These are phyloP conservation scores for Dothiorella sarmentorum DNA, from an alignment of 2,329 filamentous ascomycete genomes.

Conservation along the genomic window DNA sequence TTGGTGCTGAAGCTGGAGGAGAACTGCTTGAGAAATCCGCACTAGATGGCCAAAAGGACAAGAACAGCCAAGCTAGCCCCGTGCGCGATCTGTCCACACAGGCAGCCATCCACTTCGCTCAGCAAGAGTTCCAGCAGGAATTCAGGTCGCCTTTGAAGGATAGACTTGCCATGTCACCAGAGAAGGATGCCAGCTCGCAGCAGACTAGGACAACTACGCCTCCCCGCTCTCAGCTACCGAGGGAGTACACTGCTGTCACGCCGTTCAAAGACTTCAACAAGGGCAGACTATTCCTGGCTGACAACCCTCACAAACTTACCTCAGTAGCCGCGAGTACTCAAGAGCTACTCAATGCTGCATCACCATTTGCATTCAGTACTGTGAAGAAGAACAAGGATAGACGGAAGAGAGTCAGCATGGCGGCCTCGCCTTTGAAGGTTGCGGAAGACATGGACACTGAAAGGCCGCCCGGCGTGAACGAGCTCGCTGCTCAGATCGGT, in stretches of 20 bases:
- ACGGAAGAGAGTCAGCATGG: conserved; percentile 12
- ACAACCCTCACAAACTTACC: conserved; percentile 23
- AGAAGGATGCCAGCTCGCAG: neutral
- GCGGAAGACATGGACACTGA: neutral
- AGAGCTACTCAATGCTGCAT: conserved; percentile 41
- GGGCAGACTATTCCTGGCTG: conserved; percentile 21
- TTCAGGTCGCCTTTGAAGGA: conserved; percentile 17
- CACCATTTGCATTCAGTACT: conserved; percentile 40
- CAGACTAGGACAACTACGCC: neutral
- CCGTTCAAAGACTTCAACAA: conserved; percentile 22
- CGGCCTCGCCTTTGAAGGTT: neutral
- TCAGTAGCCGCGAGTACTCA: conserved; percentile 40
- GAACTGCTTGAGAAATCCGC: no score
- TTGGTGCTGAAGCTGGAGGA: neutral
- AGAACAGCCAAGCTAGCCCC: neutral
- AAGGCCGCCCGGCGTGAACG: neutral
- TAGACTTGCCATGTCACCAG: neutral
- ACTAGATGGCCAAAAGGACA: neutral
- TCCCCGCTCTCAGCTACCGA: neutral
- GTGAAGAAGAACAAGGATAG: conserved; percentile 36
- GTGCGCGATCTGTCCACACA: conserved; percentile 32
- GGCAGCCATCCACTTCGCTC: conserved; percentile 34
- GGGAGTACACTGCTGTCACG: conserved; percentile 11
- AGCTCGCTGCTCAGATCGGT: neutral
- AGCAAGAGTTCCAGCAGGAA: conserved; percentile 32